Percentiles rank a stretch among this genome's conserved stretches.
These are phyloP conservation scores for Xylaria cubensis DNA, from an alignment of 495 filamentous ascomycete species.

Conservation along the genomic window DNA sequence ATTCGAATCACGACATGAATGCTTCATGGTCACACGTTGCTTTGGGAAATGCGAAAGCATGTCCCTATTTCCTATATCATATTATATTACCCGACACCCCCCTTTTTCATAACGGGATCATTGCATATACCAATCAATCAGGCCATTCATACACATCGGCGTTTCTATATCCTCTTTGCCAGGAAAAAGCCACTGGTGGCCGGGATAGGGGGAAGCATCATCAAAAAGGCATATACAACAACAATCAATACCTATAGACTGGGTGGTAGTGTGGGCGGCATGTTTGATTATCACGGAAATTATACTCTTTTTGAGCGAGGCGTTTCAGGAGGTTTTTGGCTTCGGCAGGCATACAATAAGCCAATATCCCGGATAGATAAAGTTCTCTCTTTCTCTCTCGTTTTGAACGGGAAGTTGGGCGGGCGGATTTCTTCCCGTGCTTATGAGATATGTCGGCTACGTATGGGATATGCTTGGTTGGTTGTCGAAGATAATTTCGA, in stretches of 20 bases:
- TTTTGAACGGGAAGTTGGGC: neutral
- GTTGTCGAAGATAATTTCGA: neutral
- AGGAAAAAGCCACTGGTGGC: conserved; percentile 11
- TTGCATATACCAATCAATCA: conserved; percentile 13
- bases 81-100: neutral
- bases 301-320: conserved; percentile 7
- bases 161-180: neutral
- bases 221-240: conserved; percentile 25
- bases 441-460: neutral
- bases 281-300: neutral
- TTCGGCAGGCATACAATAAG: neutral
- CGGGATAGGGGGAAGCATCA: conserved; percentile 9
- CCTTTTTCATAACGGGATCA: neutral
- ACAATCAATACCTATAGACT: neutral
- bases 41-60: neutral
- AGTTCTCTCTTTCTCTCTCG: neutral
- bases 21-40: neutral
- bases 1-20: no score
- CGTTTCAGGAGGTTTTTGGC: conserved; percentile 5
- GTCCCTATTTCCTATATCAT: neutral
- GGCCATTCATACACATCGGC: conserved; percentile 17
- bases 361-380: neutral
- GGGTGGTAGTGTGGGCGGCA: neutral
- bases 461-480: neutral
- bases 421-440: neutral